phyloP scores from a whole-genome alignment of 495 filamentous ascomycete species.

The Aspergillus sclerotioniger region DNA sequence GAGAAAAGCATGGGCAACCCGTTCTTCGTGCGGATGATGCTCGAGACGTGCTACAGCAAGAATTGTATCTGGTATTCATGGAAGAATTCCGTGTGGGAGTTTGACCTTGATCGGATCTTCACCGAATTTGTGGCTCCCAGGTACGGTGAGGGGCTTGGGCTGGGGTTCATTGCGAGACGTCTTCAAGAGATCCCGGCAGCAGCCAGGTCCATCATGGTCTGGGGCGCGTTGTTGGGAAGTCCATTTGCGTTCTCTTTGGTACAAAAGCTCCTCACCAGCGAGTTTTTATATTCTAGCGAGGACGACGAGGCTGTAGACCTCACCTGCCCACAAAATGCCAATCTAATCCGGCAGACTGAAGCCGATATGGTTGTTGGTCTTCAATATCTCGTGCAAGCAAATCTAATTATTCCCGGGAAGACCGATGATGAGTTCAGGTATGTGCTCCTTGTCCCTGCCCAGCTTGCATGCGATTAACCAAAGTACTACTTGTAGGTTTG shows the following conservation, averaged over 20 bases:
- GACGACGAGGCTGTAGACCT: slow-evolving; percentile 36
- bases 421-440: slow-evolving; percentile 70
- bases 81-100: slow-evolving; percentile 75
- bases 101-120: slow-evolving; percentile 78
- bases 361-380: slow-evolving; percentile 68
- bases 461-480: neutral
- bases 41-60: slow-evolving; percentile 82
- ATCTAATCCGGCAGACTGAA: slow-evolving; percentile 35
- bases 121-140: slow-evolving; percentile 73
- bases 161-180: slow-evolving; percentile 72
- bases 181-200: slow-evolving; percentile 71
- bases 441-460: slow-evolving; percentile 11
- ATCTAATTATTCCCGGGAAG: slow-evolving; percentile 69
- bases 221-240: slow-evolving; percentile 76
- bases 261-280: slow-evolving; percentile 70
- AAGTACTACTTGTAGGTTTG: slow-evolving; percentile 52
- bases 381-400: slow-evolving; percentile 74
- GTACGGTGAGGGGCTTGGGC: slow-evolving; percentile 74
- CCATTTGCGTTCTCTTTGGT: slow-evolving; percentile 78
- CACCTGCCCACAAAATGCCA: slow-evolving; percentile 32
- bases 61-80: slow-evolving; percentile 88
- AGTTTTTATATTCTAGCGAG: slow-evolving; percentile 55
- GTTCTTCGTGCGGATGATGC: slow-evolving; percentile 86
- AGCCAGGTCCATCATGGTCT: slow-evolving; percentile 75
- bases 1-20: slow-evolving; percentile 81